Conservation (phyloP, 129 eudicot genomes). For the Flaveria brownii region DNA sequence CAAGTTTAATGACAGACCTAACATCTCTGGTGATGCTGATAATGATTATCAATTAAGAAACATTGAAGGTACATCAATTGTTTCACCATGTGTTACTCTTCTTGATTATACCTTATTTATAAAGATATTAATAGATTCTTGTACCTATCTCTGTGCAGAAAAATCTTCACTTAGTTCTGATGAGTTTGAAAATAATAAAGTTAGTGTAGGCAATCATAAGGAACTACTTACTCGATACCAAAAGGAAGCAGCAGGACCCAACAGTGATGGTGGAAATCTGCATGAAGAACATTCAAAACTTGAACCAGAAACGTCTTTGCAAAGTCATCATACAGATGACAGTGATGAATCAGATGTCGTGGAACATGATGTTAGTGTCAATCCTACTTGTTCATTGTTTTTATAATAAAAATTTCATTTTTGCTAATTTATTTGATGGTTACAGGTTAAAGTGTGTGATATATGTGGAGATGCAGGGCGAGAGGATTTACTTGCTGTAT, state of each 20-base stretch:
- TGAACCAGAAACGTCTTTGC: slow-evolving; percentile 36
- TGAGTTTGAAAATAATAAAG: slow-evolving; percentile 26
- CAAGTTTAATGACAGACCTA: slow-evolving; percentile 43
- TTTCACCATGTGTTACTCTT: slow-evolving; percentile 13
- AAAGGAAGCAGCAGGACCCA: slow-evolving; percentile 32
- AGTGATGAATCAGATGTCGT: slow-evolving; percentile 71
- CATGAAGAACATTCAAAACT: slow-evolving; percentile 27
- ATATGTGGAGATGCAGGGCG: slow-evolving; percentile 94
- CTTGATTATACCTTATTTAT: not conserved
- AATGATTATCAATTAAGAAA: slow-evolving; percentile 21
- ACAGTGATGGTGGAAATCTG: slow-evolving; percentile 24
- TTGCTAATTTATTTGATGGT: not conserved
- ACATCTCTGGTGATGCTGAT: slow-evolving; percentile 23
- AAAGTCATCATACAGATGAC: slow-evolving; percentile 35
- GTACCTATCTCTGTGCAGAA: slow-evolving; percentile 19
- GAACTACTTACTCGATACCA: slow-evolving; percentile 2
- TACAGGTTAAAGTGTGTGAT: slow-evolving; percentile 86
- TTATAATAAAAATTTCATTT: not conserved
- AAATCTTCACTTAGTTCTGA: slow-evolving; percentile 29
- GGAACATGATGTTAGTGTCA: slow-evolving; percentile 77
- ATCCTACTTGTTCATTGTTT: not conserved
- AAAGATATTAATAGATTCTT: slow-evolving; percentile 26
- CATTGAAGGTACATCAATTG: slow-evolving; percentile 13
- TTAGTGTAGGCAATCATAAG: slow-evolving; percentile 31
- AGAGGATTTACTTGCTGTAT: slow-evolving; percentile 82